Conservation (phyloP, 164 flowering plant genomes). For the Chimonanthus salicifolius region DNA sequence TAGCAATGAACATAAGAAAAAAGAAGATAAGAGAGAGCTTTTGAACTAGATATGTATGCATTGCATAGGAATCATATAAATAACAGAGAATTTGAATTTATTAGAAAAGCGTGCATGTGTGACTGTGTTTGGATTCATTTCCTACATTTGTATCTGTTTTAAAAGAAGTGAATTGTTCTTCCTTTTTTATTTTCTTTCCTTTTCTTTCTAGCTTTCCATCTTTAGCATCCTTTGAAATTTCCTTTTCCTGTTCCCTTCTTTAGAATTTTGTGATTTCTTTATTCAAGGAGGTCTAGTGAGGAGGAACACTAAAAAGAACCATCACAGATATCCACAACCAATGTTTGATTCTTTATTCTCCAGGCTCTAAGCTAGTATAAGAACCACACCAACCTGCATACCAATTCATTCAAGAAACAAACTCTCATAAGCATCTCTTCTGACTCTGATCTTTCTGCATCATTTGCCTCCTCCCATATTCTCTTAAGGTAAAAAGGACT, state of each 20-base stretch:
- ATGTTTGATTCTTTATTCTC: slow-evolving; percentile 18
- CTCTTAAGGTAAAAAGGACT: slow-evolving; percentile 9
- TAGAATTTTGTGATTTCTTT: slow-evolving; percentile 30
- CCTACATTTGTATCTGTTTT: too few relatives aligned
- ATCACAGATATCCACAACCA: slow-evolving; percentile 31
- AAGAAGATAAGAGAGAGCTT: too few relatives aligned
- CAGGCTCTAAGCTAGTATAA: slow-evolving; percentile 28
- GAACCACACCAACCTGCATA: slow-evolving; percentile 17
- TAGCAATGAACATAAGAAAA: too few relatives aligned
- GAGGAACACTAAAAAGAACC: slow-evolving; percentile 46
- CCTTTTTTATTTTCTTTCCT: too few relatives aligned
- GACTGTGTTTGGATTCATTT: too few relatives aligned
- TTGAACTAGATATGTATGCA: too few relatives aligned
- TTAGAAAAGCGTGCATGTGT: too few relatives aligned
- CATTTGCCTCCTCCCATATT: slow-evolving; percentile 1
- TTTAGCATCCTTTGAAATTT: slow-evolving; percentile 17
- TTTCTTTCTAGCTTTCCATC: too few relatives aligned
- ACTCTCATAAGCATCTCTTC: slow-evolving; percentile 6
- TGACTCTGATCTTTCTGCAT: neutral
- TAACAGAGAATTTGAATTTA: too few relatives aligned
- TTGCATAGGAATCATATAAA: too few relatives aligned
- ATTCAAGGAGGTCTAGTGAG: slow-evolving; percentile 34
- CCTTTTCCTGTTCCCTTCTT: slow-evolving; percentile 27
- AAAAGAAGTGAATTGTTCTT: too few relatives aligned
- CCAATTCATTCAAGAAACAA: neutral